Conservation (phyloP, 2,329 filamentous ascomycete genomes). For the Diaporthe sp. region DNA sequence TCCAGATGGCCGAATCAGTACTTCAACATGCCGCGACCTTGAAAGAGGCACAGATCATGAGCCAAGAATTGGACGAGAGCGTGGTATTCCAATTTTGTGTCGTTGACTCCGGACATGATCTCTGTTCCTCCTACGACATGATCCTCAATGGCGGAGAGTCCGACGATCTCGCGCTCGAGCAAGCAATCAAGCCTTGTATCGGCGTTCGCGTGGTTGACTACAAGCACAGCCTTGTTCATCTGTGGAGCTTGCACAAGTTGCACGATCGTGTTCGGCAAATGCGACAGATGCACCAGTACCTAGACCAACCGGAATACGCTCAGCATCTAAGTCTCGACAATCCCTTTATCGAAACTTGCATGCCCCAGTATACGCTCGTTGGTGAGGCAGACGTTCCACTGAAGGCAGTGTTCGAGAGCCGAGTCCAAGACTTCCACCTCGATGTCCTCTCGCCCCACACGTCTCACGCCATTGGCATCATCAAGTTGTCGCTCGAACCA, state of each 20-base stretch:
- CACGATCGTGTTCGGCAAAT: slow-evolving; percentile 89
- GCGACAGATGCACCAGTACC: slow-evolving; percentile 97
- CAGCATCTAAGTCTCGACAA: slow-evolving; percentile 94
- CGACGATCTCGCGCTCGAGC: slow-evolving; percentile 83
- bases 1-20: slow-evolving; percentile 93
- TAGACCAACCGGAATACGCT: slow-evolving; percentile 94
- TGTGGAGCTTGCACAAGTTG: slow-evolving; percentile 96
- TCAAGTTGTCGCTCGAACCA: slow-evolving; percentile 91
- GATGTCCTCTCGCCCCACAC: slow-evolving; percentile 96
- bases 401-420: slow-evolving; percentile 91
- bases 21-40: slow-evolving; percentile 88
- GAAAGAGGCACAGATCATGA: slow-evolving; percentile 98
- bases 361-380: slow-evolving; percentile 91
- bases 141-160: slow-evolving; percentile 93
- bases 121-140: slow-evolving; percentile 96
- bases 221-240: slow-evolving; percentile 84
- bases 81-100: slow-evolving; percentile 96
- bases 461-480: slow-evolving; percentile 87
- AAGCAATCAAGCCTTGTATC: slow-evolving; percentile 88
- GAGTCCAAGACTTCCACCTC: slow-evolving; percentile 92
- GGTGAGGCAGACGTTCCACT: slow-evolving; percentile 95
- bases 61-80: slow-evolving; percentile 92
- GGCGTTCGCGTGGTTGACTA: slow-evolving; percentile 93
- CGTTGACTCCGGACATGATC: slow-evolving; percentile 86
- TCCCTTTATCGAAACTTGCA: slow-evolving; percentile 90